Conservation (phyloP, 306 rosid genomes). For the Oemleria cerasiformis region DNA sequence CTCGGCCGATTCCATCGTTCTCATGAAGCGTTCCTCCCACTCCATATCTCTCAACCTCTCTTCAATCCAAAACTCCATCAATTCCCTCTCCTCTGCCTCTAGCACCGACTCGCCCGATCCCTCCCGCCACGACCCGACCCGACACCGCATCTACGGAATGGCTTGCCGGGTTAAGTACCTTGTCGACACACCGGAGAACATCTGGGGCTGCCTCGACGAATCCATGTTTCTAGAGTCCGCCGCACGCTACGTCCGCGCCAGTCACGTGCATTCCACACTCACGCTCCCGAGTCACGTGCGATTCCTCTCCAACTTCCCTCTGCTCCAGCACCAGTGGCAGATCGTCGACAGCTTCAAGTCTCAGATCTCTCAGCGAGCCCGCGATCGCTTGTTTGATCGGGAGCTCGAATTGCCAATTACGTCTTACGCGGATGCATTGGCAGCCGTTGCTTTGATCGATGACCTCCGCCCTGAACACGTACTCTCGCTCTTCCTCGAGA, state of each 20-base stretch:
- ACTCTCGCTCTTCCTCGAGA: constrained; percentile 65
- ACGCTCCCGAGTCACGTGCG: constrained; percentile 36
- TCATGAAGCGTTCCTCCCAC: constrained; percentile 63
- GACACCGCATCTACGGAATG: constrained; percentile 56
- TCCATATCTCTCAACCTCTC: constrained; percentile 71
- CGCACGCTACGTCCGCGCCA: constrained; percentile 73
- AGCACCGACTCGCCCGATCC: constrained; percentile 28
- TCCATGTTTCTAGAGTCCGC: constrained; percentile 94
- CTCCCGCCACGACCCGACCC: constrained; percentile 27
- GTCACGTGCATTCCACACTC: constrained; percentile 54
- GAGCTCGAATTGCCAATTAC: constrained; percentile 27
- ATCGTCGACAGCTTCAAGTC: constrained; percentile 84
- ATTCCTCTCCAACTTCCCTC: constrained; percentile 64
- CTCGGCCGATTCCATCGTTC: constrained; percentile 91
- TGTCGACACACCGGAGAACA: constrained; percentile 88
- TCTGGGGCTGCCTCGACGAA: constrained; percentile 97
- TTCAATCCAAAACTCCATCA: constrained; percentile 53
- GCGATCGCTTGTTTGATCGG: constrained; percentile 69
- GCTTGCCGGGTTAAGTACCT: constrained; percentile 95
- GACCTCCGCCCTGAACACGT: constrained; percentile 67
- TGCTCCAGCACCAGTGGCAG: constrained; percentile 99
- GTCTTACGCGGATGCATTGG: constrained; percentile 80
- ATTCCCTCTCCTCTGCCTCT: constrained; percentile 48
- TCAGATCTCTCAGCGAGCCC: constrained; percentile 94
- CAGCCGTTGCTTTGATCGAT: constrained; percentile 76